Base-by-base conservation (phyloP, 306 rosid genomes). In the Cyamopsis tetragonoloba region DNA sequence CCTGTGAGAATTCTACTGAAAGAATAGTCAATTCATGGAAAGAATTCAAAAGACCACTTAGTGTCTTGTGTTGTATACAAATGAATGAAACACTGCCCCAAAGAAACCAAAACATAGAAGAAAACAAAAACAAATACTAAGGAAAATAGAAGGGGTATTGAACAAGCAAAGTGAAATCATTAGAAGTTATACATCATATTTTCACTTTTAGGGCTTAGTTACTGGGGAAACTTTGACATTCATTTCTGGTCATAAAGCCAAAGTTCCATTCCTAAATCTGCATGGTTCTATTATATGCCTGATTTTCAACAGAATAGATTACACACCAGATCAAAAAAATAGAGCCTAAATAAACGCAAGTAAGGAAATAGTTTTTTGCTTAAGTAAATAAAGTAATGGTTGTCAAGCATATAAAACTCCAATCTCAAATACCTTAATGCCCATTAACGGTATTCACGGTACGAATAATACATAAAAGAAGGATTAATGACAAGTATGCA, bases 381-480 rank as follows among this genome's bases (percentile, higher is more conserved):
- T n/a, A n/a, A n/a, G n/a, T n/a, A n/a, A n/a, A n/a, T n/a, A n/a
- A n/a, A n/a, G n/a, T 41, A 17, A 26, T 11, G 26, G 43, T 7
- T 41, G 30, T 55, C 28, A 4, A n/a, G 44, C 31, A 70, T 43
- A 28, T 42, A 19, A 28, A 9, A 14, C 57, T 46, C 67, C 30
- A 73, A 41, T 4, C 42, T 60, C 42, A 71, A 60, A 48, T 41
- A 53, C 30, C 22, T 18, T 73, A 41, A 39, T 66, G 37, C 27
- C 58, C 32, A 39, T 19, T 37, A 24, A 15, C 51, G 19, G 67
- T 30, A 19, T 44, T 19, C 35, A 47, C 27, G 46, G 14, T 23
- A 37, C 55, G n/a, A 22, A 8, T 14, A 44, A 24, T 32, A 24
- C 19, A 57, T 37, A 39, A 34, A 26, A 0, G n/a, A 1, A 6